Base-by-base conservation (phyloP, 345 rosid species). In the Bruguiera gymnorhiza region DNA sequence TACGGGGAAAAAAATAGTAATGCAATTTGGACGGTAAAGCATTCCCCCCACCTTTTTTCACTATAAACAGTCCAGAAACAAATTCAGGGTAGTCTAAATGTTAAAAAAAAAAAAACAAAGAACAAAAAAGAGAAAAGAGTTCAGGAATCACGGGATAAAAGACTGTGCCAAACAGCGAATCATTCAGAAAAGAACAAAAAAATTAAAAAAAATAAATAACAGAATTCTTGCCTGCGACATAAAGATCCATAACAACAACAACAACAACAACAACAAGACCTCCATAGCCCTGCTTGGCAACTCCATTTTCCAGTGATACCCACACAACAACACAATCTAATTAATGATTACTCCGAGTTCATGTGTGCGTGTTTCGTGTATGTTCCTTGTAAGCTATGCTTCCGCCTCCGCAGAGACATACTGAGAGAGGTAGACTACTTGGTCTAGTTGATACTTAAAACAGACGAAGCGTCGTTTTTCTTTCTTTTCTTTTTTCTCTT, bases 221-320 rank as follows among this genome's bases (percentile, higher is more conserved):
- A 48, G 64, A 46, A n/a, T 2, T 34, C 81, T 79, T 72, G 71
- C 90, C 88, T 84, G 89, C 10, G 79, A 74, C 62, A 82, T 60
- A 36, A 67, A 64, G 70, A 79, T 19, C 21, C 59, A 51, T 3
- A 43, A 43, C 19, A 43, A 43, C 50, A 43, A 43, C 4, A 43
- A 43, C 50, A 43, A 43, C 4, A 43, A 62, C 29, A 27, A 15
- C 3, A 72, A 48, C 53, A 85, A 72, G 66, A 73, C 80, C 73
- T 58, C 75, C 71, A 73, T 20, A 4, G 50, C 59, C 36, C 68
- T 67, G 63, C 69, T 55, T 19, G 53, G 60, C 48, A 65, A 56
- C 66, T 74, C 74, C 80, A 75, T 76, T 70, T 13, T 43, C 50
- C 50, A 3, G 50, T 43, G 50, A 63, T 29, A 54, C 20, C 23